These are phyloP conservation scores for Monosporascus sp. DNA, from an alignment of 2,329 filamentous ascomycete species.

Conservation along the genomic window DNA sequence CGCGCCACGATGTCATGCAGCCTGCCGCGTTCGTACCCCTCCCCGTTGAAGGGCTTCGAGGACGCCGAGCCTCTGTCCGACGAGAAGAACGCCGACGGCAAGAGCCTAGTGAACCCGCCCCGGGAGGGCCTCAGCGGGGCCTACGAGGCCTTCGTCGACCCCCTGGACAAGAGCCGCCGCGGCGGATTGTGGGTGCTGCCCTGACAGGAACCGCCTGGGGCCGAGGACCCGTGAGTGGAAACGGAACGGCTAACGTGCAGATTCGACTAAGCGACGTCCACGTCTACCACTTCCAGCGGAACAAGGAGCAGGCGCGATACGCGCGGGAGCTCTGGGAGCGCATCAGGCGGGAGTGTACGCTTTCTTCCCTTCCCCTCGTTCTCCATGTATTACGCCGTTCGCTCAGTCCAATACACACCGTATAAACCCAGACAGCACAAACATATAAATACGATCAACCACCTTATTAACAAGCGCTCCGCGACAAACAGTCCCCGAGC, in stretches of 20 bases:
- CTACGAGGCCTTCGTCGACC: conserved; percentile 65
- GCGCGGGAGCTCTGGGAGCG: conserved; percentile 71
- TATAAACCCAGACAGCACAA: background rate
- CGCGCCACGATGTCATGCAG: background rate
- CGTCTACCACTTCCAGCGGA: conserved; percentile 72
- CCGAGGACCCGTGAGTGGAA: background rate
- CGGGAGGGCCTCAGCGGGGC: conserved; percentile 53
- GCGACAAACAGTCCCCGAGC: conserved; percentile 63
- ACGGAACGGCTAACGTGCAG: background rate
- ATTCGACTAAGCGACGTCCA: conserved; percentile 62
- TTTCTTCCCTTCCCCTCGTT: conserved; percentile 1
- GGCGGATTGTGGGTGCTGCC: conserved; percentile 64
- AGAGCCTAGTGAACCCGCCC: conserved; percentile 67
- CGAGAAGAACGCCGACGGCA: conserved; percentile 66
- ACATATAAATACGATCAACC: background rate
- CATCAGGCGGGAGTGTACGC: conserved; percentile 72
- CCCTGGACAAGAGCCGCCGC: conserved; percentile 59
- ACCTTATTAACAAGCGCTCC: background rate
- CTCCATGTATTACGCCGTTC: background rate
- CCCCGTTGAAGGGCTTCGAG: conserved; percentile 55
- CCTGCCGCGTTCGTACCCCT: conserved; percentile 36
- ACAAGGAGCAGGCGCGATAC: conserved; percentile 58
- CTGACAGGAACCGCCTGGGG: background rate
- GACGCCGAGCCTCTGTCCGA: conserved; percentile 50
- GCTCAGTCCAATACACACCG: background rate